Conservation (phyloP, 2,329 filamentous ascomycete species). For the Stachybotrys elegans region DNA sequence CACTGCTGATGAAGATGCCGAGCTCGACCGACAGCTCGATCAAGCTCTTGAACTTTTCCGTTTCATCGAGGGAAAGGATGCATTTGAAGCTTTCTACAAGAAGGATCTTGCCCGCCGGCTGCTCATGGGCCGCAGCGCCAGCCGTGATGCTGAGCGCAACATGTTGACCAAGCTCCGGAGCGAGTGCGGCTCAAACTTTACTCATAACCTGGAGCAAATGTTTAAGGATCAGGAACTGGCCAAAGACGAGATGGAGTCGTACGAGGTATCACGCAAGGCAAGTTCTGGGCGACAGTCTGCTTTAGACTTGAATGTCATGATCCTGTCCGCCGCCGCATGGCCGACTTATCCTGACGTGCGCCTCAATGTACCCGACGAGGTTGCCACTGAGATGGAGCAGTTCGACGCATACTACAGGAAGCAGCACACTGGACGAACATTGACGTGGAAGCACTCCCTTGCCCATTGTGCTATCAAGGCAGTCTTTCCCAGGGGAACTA, state of each 20-base stretch:
- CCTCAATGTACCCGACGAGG: slow-evolving; percentile 69
- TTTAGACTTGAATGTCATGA: slow-evolving; percentile 71
- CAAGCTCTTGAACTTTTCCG: slow-evolving; percentile 91
- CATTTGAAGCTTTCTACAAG: slow-evolving; percentile 99
- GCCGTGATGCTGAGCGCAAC: slow-evolving; percentile 88
- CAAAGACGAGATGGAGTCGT: slow-evolving; percentile 87
- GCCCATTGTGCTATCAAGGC: slow-evolving; percentile 85
- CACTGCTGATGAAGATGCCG: slow-evolving; percentile 81
- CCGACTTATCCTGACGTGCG: slow-evolving; percentile 75
- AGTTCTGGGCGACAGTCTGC: slow-evolving; percentile 41
- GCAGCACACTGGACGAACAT: slow-evolving; percentile 82
- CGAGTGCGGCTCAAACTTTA: slow-evolving; percentile 91
- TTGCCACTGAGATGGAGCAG: slow-evolving; percentile 69
- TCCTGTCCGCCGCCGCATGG: slow-evolving; percentile 90
- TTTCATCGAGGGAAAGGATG: slow-evolving; percentile 94
- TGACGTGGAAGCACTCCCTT: slow-evolving; percentile 91
- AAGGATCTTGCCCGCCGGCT: slow-evolving; percentile 87
- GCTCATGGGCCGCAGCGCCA: slow-evolving; percentile 87
- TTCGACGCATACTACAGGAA: slow-evolving; percentile 83
- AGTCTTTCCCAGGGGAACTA: slow-evolving; percentile 70
- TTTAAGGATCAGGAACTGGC: slow-evolving; percentile 97
- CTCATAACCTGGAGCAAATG: slow-evolving; percentile 97
- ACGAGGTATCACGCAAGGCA: slow-evolving; percentile 62
- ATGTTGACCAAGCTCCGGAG: slow-evolving; percentile 90
- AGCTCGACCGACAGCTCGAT: slow-evolving; percentile 87